Conservation (phyloP, 139 green algal genomes). For the Tetraselmis striata region DNA sequence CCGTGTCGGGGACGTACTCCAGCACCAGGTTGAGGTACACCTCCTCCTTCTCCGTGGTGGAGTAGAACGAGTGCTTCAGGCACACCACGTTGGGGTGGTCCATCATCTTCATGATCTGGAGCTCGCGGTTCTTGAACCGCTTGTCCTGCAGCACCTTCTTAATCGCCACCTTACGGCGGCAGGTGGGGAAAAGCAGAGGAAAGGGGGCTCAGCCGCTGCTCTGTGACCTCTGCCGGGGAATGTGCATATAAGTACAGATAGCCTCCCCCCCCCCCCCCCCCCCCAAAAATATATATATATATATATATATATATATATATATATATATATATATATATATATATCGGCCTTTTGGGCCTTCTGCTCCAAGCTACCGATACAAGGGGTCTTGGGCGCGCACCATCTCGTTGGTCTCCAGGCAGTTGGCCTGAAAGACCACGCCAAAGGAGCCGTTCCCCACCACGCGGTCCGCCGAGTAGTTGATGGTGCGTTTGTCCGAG, state of each 20-base stretch:
- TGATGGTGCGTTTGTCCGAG: slow-evolving; percentile 50
- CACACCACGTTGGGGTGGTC: slow-evolving; percentile 94
- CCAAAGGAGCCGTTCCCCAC: slow-evolving; percentile 98
- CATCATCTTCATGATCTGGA: slow-evolving; percentile 97
- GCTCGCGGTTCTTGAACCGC: slow-evolving; percentile 99
- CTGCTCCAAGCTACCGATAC: too few species aligned
- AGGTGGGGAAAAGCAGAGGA: too few species aligned
- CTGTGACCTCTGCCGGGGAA: too few species aligned
- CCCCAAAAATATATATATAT: too few species aligned
- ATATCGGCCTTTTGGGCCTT: too few species aligned
- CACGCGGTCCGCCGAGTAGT: slow-evolving; percentile 83
- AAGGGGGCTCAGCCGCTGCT: too few species aligned
- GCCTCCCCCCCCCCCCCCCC: too few species aligned
- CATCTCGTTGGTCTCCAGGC: slow-evolving; percentile 89
- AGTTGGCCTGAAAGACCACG: slow-evolving; percentile 91
- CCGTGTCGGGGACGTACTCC: slow-evolving; percentile 96
- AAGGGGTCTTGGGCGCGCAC: slow-evolving; percentile 51
- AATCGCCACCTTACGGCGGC: slow-evolving; percentile 97
- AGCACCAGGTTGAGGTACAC: slow-evolving; percentile 95
- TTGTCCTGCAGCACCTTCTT: slow-evolving; percentile 99
- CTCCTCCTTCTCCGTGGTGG: slow-evolving; percentile 54
- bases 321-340: too few species aligned
- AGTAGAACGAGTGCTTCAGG: slow-evolving; percentile 98
- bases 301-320: too few species aligned
- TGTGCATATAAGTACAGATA: too few species aligned